A percentile compares a stretch with the other conserved stretches of the same genome.
These are phyloP conservation scores for Podaxis rugospora DNA, from an alignment of 768 basidiomycete species.

Conservation along the genomic window DNA sequence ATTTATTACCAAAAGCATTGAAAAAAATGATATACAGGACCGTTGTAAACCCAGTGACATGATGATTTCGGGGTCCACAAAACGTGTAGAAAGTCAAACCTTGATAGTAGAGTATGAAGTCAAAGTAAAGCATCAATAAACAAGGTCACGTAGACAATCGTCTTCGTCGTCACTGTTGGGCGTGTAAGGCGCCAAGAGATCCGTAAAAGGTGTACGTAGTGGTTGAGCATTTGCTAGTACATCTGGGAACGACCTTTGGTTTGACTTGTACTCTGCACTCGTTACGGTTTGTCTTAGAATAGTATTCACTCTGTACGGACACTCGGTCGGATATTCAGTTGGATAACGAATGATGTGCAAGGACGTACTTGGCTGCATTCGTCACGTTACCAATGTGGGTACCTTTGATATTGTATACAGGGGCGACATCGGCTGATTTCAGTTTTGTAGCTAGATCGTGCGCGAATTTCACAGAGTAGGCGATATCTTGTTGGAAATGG, in stretches of 20 bases:
- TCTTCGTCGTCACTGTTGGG: not conserved
- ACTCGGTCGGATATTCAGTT: not conserved
- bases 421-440: conserved; percentile 16
- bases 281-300: not conserved
- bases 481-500: conserved; percentile 25
- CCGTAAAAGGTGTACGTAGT: conserved; percentile 2
- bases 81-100: not conserved
- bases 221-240: not conserved
- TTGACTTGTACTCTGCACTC: conserved; percentile 6
- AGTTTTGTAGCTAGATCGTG: conserved; percentile 18
- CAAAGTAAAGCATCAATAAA: not conserved
- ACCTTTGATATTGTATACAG: conserved; percentile 20
- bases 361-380: conserved; percentile 20
- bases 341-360: not conserved
- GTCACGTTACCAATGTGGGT: conserved; percentile 26
- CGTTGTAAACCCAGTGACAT: not conserved
- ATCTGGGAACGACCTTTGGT: not conserved
- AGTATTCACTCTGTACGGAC: not conserved
- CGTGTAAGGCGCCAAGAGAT: not conserved
- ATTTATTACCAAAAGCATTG: too few species aligned
- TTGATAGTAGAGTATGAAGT: not conserved
- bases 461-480: conserved; percentile 21
- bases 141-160: not conserved
- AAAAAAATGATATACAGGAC: not conserved
- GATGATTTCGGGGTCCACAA: not conserved